Base-by-base conservation (phyloP, 2,329 filamentous ascomycete genomes). In the Diaporthe caulivora region DNA sequence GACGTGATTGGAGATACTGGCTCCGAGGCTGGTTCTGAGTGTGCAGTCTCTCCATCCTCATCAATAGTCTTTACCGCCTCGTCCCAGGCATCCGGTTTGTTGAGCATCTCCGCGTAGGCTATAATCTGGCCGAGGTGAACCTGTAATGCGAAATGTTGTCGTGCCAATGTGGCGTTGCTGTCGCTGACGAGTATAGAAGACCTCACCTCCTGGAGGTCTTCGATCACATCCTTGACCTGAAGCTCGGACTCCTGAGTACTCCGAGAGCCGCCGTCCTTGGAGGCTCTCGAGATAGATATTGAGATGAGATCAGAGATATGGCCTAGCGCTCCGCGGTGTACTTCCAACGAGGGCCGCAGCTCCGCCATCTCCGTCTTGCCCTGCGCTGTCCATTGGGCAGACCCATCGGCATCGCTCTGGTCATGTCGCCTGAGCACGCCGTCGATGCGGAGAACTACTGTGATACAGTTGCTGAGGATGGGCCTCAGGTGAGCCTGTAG, bases 381-480 rank as follows among this genome's bases (percentile, higher is more conserved):
- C 29, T 44, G 68, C 2, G 42, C 29, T 8, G 74, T 73, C 76
- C 76, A 77, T n/a, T 51, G 72, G 13, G 67, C 72, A 24, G 68
- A 18, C 3, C 72, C 74, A 17, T 62, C 71, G 0, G 71, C 72
- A 21, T 72, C 71, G 6, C 55, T 24, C 29, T 64, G 71, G 37
- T 49, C 70, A 37, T 75, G 65, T n/a, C 71, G 75, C 6, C 73
- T 34, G 24, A 77, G 74, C 18, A 77, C 53, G 8, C 49, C 58
- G 70, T 76, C 67, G 53, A 77, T 73, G 47, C 74, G 73, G 2
- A 70, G 65, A 1, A 76, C 70, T 9, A 78, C 71, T 7, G 58
- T 72, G 40, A 70, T 71, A 53, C 76, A 78, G 53, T 77, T 78
- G 24, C 55, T 70, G n/a, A 77, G 58, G 53, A 78, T 76, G 37